Evolutionary conservation across 169 alveolate genomes (phyloP).

Genomic region (Plasmodium reichenowi): DNA sequence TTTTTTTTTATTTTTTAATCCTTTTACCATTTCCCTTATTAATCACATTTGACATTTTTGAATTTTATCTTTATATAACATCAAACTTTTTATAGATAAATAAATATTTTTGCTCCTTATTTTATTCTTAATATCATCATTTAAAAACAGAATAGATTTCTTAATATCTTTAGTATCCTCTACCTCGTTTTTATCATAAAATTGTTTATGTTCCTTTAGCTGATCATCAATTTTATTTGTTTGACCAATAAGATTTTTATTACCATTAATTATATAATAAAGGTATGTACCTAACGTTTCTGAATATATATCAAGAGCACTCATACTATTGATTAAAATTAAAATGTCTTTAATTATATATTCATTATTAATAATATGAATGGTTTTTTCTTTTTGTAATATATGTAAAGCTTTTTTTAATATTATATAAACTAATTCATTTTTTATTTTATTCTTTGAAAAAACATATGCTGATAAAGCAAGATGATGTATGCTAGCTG

Average conservation of each 20-base stretch:
- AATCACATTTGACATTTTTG: neutral
- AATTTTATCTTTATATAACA: constrained; percentile 13
- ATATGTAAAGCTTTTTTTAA: constrained; percentile 36
- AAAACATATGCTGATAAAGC: constrained; percentile 36
- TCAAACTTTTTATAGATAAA: neutral
- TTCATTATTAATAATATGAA: neutral
- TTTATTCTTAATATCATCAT: constrained; percentile 9
- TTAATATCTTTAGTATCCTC: neutral
- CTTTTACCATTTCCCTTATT: no score
- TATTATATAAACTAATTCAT: constrained; percentile 6
- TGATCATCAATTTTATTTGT: neutral
- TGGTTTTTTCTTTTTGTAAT: neutral
- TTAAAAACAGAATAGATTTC: neutral
- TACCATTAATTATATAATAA: constrained; percentile 10
- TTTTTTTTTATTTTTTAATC: neutral
- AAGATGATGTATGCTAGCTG: constrained; percentile 42
- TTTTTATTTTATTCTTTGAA: constrained; percentile 26
- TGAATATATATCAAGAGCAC: constrained; percentile 43
- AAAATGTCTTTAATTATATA: constrained; percentile 17
- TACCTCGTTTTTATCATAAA: no score
- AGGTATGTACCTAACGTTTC: constrained; percentile 7
- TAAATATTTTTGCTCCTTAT: constrained; percentile 17
- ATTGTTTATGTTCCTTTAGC: no score
- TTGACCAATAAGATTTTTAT: neutral
- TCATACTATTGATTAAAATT: constrained; percentile 60